Evolutionary conservation across 208 protist genomes (phyloP).

Genomic region (Trypanosomatidae sp.): DNA sequence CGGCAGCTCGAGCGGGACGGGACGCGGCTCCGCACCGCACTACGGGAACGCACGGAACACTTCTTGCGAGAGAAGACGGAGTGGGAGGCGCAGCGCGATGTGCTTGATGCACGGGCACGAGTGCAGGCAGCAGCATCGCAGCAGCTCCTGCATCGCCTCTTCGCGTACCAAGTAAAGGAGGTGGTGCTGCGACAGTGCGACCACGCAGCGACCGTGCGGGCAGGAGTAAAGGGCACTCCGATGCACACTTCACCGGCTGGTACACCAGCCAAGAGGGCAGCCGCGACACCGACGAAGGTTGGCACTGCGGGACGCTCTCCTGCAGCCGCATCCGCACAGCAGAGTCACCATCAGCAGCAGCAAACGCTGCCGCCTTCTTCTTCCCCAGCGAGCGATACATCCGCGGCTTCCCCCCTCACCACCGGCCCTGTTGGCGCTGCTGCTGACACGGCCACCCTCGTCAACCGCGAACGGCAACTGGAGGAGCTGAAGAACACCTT

Average conservation of each 20-base stretch:
- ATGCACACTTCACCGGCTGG: not conserved
- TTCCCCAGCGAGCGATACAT: too few relatives aligned
- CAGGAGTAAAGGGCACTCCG: too few relatives aligned
- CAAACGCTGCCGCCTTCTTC: too few relatives aligned
- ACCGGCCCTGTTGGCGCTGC: too few relatives aligned
- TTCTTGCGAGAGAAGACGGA: conserved; percentile 20
- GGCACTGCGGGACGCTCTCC: not conserved
- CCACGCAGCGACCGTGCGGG: not conserved
- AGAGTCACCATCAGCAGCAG: too few relatives aligned
- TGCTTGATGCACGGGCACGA: conserved; percentile 1
- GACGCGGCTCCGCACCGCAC: conserved; percentile 30
- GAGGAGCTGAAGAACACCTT: conserved; percentile 44
- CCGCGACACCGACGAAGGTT: too few relatives aligned
- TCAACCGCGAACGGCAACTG: conserved; percentile 32
- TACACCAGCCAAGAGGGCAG: too few relatives aligned
- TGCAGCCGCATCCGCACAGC: not conserved
- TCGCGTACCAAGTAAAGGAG: conserved; percentile 24
- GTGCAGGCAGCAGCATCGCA: conserved; percentile 31
- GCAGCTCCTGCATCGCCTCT: conserved; percentile 29
- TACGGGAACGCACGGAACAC: conserved; percentile 37
- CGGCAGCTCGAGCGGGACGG: conserved; percentile 44
- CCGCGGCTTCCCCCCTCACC: too few relatives aligned
- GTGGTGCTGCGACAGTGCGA: conserved; percentile 15
- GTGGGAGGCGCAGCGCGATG: conserved; percentile 13
- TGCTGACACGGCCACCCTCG: conserved; percentile 12